Conservation (phyloP, 176 grass and related monocot genomes). For the Paspalum notatum region DNA sequence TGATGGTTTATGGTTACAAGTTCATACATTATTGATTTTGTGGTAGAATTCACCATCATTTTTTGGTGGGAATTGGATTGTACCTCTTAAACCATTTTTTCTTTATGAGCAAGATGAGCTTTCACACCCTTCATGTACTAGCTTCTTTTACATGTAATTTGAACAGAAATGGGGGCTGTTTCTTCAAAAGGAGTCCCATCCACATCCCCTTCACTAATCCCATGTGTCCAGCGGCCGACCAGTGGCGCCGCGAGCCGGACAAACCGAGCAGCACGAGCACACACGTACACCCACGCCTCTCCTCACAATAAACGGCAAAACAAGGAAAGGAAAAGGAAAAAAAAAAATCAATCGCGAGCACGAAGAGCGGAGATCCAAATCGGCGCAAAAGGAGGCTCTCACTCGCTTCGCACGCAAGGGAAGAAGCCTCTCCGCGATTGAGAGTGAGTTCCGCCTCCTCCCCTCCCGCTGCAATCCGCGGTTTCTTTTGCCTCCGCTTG, state of each 20-base stretch:
- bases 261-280: conserved; percentile 39
- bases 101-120: too few relatives aligned
- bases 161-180: neutral
- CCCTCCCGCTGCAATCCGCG: conserved; percentile 26
- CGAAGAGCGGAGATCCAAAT: conserved; percentile 55
- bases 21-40: too few relatives aligned
- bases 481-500: neutral
- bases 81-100: too few relatives aligned
- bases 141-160: neutral
- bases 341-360: conserved; percentile 24
- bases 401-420: conserved; percentile 28
- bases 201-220: conserved; percentile 23
- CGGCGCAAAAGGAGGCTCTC: conserved; percentile 34
- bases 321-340: neutral
- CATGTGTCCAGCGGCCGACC: conserved; percentile 37
- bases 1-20: too few relatives aligned
- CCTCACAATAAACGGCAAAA: neutral
- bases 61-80: too few relatives aligned
- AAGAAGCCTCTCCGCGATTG: neutral
- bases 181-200: neutral
- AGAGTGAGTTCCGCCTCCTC: conserved; percentile 20
- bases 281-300: conserved; percentile 15
- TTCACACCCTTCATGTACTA: too few relatives aligned
- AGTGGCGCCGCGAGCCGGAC: conserved; percentile 43
- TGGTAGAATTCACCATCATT: too few relatives aligned